Evolutionary conservation across 225 moss, liverwort and hornwort species (phyloP), one percentile per base, ranked within the genome.

Genomic region (Neckera pumila): DNA sequence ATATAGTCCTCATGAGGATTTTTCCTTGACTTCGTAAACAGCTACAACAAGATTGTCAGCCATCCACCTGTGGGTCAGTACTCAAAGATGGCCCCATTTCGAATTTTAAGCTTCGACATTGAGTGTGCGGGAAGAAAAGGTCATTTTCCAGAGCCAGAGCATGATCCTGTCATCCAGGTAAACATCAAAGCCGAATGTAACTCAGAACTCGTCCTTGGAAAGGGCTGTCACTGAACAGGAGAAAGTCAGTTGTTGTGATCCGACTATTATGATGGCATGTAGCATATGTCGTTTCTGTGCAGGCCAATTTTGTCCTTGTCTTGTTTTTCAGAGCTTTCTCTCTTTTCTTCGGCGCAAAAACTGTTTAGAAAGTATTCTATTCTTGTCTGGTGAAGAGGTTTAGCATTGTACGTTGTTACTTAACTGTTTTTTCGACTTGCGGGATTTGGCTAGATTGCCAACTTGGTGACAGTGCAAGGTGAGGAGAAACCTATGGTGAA

Each of bases 101-200:
- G 99, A 87, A 99, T 99, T 65, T 87, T 99, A 86, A 99, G 99
- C 93, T 96, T 99, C 87, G 97, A 99, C 87, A 99, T 99, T 47
- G 99, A 99, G 87, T 99, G 99, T 94, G 96, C 97, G 34, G 99
- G 99, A 20, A 92, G 99, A 56, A 99, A 96, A 91, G 99, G 99
- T 78, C 99, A 99, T 89, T 99, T 99, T 76, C 99, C 99, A 84
- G 99, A 99, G 91, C 96, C 99, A 51, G 96, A 97, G 88, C 96
- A 99, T 83, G 99, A 99, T 93, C 96, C 99, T 88, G 97, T 99
- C 74, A 97, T 99, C 87, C 99, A 99, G 97, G 97, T 97, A 92
- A 51, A 57, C 54, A 58, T 43, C 26, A 63, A 53, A 59, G 28
- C 85, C 54, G 42, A 83, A 77, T 61, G 30, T 77, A 57, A 72